Evolutionary conservation across 164 flowering plant genomes (phyloP).

Genomic region (Annona squamosa): DNA sequence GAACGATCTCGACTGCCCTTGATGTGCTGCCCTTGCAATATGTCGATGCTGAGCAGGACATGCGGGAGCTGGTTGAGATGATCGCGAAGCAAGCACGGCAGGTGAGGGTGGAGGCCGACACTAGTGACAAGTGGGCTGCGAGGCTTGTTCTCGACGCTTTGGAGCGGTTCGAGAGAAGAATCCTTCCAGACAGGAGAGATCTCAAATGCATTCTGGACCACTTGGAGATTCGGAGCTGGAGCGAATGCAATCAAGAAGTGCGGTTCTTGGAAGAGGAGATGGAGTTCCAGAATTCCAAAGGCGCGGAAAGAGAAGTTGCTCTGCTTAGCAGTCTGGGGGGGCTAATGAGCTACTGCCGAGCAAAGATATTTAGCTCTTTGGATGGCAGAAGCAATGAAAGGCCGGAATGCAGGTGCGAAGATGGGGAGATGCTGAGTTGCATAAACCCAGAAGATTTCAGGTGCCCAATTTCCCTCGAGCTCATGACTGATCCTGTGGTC

Average conservation of each 20-base stretch:
- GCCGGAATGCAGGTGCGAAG: constrained; percentile 3
- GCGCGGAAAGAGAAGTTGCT: constrained; percentile 33
- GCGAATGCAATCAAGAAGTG: constrained; percentile 54
- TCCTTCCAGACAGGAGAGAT: constrained; percentile 31
- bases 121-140: constrained; percentile 30
- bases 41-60: constrained; percentile 38
- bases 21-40: constrained; percentile 54
- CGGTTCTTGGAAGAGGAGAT: constrained; percentile 62
- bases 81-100: constrained; percentile 53
- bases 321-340: constrained; percentile 49
- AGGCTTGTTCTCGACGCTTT: constrained; percentile 31
- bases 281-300: constrained; percentile 18
- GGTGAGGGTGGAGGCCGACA: constrained; percentile 38
- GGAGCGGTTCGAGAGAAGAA: constrained; percentile 39
- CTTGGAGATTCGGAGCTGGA: constrained; percentile 52
- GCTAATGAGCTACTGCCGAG: constrained; percentile 58
- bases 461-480: constrained; percentile 75
- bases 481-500: constrained; percentile 80
- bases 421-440: constrained; percentile 21
- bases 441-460: constrained; percentile 64
- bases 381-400: constrained; percentile 11
- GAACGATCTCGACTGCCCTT: constrained; percentile 49
- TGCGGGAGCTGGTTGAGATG: constrained; percentile 55
- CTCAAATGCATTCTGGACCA: constrained; percentile 41
- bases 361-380: constrained; percentile 29